phyloP scores from a whole-genome alignment of 176 grass and related monocot genomes.

The Oropetium thomaeum region DNA sequence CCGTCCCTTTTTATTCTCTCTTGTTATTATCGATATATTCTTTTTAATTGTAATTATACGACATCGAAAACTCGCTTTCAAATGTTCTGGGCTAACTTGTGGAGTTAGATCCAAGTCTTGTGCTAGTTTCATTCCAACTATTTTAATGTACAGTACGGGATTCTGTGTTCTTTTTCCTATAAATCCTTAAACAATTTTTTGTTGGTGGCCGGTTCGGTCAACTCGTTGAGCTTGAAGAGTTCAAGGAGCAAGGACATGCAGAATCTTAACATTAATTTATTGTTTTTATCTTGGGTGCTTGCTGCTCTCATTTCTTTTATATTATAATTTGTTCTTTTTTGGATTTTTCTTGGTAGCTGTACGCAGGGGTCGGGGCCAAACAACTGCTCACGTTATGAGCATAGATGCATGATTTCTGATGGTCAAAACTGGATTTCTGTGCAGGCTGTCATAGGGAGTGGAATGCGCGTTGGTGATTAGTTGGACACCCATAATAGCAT shows the following conservation, averaged over 20 bases:
- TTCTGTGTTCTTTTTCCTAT: constrained; percentile 39
- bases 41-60: neutral
- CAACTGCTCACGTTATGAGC: constrained; percentile 5
- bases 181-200: constrained; percentile 21
- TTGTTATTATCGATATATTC: neutral
- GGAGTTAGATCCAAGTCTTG: constrained; percentile 38
- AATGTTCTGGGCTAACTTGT: constrained; percentile 11
- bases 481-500: constrained; percentile 18
- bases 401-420: constrained; percentile 9
- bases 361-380: constrained; percentile 7
- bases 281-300: constrained; percentile 22
- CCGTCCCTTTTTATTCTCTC: neutral
- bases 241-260: constrained; percentile 40
- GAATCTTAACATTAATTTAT: constrained; percentile 39
- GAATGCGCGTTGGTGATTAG: constrained; percentile 40
- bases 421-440: constrained; percentile 29
- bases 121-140: constrained; percentile 7
- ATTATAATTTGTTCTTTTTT: neutral
- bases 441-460: constrained; percentile 46
- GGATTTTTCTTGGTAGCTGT: constrained; percentile 22
- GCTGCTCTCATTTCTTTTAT: constrained; percentile 8
- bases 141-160: constrained; percentile 25
- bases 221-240: constrained; percentile 44
- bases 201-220: constrained; percentile 38
- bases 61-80: neutral